Conservation (phyloP, 768 basidiomycete genomes). For the Kwoniella botswanensis region DNA sequence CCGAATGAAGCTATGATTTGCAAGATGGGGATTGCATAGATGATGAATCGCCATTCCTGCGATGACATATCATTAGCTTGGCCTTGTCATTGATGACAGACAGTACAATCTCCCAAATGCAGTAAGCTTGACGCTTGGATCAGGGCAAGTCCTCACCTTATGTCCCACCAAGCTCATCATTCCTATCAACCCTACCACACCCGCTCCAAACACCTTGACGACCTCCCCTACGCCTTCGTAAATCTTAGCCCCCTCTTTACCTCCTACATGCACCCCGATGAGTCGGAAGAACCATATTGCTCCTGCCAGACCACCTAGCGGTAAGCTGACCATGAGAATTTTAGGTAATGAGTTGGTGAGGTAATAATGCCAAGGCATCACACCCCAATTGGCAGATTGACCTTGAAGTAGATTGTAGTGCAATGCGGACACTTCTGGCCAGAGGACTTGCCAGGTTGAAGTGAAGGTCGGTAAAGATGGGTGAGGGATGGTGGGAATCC, state of each 20-base stretch:
- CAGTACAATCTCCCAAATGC: no score
- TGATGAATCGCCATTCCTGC: slow-evolving; percentile 90
- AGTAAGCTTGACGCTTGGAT: no score
- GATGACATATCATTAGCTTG: neutral
- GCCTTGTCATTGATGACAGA: no score
- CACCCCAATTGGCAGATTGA: slow-evolving; percentile 90
- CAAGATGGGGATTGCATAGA: slow-evolving; percentile 80
- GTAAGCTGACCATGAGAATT: slow-evolving; percentile 69
- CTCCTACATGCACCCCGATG: neutral
- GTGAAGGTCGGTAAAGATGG: slow-evolving; percentile 57
- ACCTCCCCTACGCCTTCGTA: slow-evolving; percentile 29
- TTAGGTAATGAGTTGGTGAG: slow-evolving; percentile 64
- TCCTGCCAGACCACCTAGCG: slow-evolving; percentile 64
- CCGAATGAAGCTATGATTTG: slow-evolving; percentile 79
- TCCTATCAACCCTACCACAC: slow-evolving; percentile 32
- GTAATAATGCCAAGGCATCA: slow-evolving; percentile 57
- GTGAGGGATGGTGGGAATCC: slow-evolving; percentile 60
- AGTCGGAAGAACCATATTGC: slow-evolving; percentile 11
- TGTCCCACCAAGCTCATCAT: slow-evolving; percentile 77
- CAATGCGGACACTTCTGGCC: slow-evolving; percentile 82
- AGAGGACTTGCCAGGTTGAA: slow-evolving; percentile 62
- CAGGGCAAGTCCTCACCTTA: slow-evolving; percentile 62
- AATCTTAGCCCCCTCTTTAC: slow-evolving; percentile 7
- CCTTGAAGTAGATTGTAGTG: slow-evolving; percentile 87
- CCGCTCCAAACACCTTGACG: slow-evolving; percentile 25